These are phyloP conservation scores for Ophiostoma populinum DNA, from an alignment of 2,329 filamentous ascomycete genomes.

Conservation along the genomic window DNA sequence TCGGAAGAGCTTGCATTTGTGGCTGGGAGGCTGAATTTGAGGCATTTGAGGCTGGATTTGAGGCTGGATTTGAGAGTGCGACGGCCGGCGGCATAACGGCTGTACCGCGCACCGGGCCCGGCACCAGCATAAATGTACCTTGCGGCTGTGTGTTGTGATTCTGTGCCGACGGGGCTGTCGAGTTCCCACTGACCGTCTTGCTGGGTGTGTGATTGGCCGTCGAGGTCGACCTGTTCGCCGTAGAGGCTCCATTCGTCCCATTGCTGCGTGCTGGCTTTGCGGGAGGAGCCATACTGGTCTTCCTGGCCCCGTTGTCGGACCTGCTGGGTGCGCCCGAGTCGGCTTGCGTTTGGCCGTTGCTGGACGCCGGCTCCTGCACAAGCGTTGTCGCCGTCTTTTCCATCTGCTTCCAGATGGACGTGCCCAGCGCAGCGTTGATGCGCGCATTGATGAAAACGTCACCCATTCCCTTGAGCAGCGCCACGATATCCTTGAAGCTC, in stretches of 20 bases:
- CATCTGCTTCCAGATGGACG: constrained; percentile 38
- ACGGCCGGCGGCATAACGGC: neutral
- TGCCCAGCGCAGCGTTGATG: constrained; percentile 34
- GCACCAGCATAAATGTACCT: neutral
- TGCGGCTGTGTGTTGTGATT: neutral
- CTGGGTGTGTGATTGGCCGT: too few relatives aligned
- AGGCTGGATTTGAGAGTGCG: neutral
- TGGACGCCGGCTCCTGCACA: constrained; percentile 11
- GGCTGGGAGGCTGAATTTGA: too few relatives aligned
- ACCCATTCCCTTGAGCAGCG: constrained; percentile 33
- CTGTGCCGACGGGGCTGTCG: too few relatives aligned
- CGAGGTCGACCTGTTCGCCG: too few relatives aligned
- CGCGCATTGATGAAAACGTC: constrained; percentile 40
- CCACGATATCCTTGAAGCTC: constrained; percentile 36
- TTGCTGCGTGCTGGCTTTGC: neutral
- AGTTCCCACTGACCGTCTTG: too few relatives aligned
- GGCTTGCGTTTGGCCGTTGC: too few relatives aligned
- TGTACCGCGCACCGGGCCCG: neutral
- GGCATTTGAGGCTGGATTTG: neutral
- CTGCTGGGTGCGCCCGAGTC: too few relatives aligned
- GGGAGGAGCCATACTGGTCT: neutral
- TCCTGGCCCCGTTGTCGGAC: too few relatives aligned
- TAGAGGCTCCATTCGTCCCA: too few relatives aligned
- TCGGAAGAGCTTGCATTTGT: neutral
- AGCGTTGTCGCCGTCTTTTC: constrained; percentile 32